phyloP scores from a whole-genome alignment of 2,329 filamentous ascomycete species.

The Fusarium beomiforme region DNA sequence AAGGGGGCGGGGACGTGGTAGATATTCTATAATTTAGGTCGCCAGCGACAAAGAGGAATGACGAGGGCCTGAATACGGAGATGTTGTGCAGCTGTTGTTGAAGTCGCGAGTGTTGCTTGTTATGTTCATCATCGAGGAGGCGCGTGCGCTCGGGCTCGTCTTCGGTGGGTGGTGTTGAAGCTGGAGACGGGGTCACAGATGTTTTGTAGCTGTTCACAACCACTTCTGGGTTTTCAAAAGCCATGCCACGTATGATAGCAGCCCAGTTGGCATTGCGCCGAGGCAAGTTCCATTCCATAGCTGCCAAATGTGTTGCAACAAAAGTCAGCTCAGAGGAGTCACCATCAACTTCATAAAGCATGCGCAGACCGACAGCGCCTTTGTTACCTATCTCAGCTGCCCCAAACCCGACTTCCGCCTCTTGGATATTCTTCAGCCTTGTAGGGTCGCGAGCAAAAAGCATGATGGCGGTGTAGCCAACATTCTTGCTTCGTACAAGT shows the following conservation, averaged over 20 bases:
- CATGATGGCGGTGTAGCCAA: conserved; percentile 91
- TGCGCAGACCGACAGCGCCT: conserved; percentile 83
- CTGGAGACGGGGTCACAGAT: conserved; percentile 36
- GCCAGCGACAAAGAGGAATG: conserved; percentile 86
- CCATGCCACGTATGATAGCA: conserved; percentile 79
- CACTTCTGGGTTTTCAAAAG: conserved; percentile 71
- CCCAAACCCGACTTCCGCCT: conserved; percentile 86
- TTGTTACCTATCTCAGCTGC: conserved; percentile 94
- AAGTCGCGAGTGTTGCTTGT: conserved; percentile 48
- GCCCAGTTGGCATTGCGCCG: conserved; percentile 90
- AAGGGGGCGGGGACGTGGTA: conserved; percentile 67
- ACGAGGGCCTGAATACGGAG: conserved; percentile 78
- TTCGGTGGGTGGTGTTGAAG: conserved; percentile 37
- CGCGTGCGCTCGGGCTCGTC: conserved; percentile 45
- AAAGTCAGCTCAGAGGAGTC: conserved; percentile 77
- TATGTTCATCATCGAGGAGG: conserved; percentile 49
- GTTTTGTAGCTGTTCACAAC: conserved; percentile 45
- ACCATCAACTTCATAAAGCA: conserved; percentile 62
- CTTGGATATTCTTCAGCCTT: conserved; percentile 72
- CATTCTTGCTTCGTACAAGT: conserved; percentile 75
- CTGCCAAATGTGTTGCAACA: conserved; percentile 86
- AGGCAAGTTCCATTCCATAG: conserved; percentile 82
- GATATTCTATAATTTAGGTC: conserved; percentile 96
- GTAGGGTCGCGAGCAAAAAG: conserved; percentile 77
- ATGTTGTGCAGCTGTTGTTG: conserved; percentile 62